phyloP scores from a whole-genome alignment of 352 stramenopile species.

The Sclerospora graminicola region DNA sequence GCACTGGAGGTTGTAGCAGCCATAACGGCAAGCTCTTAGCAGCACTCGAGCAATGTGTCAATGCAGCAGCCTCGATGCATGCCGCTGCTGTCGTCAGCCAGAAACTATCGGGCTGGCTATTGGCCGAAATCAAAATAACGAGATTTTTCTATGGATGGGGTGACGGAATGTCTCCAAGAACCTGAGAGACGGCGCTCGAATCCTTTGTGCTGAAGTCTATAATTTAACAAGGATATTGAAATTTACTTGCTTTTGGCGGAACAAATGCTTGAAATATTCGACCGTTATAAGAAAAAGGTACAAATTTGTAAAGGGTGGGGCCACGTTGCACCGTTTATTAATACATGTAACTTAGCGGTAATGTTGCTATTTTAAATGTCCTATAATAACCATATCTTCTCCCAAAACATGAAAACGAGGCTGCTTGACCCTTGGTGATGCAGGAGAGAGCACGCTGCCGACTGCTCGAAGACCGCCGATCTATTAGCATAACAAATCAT shows the following conservation, averaged over 20 bases:
- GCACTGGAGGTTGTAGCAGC: constrained; percentile 2
- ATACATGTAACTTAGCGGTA: not conserved
- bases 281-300: too few relatives aligned
- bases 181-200: not conserved
- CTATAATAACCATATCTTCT: constrained; percentile 40
- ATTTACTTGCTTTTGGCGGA: too few relatives aligned
- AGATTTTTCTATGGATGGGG: not conserved
- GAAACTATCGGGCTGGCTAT: constrained; percentile 10
- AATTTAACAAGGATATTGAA: too few relatives aligned
- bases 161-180: not conserved
- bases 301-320: too few relatives aligned
- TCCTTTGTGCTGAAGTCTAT: not conserved
- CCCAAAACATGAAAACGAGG: constrained; percentile 27
- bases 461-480: constrained; percentile 54
- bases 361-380: constrained; percentile 12
- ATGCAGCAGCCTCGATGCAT: constrained; percentile 13
- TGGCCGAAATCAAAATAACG: constrained; percentile 7
- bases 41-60: constrained; percentile 8
- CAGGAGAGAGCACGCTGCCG: constrained; percentile 11
- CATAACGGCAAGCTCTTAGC: constrained; percentile 7
- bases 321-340: too few relatives aligned
- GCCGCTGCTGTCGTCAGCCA: constrained; percentile 12
- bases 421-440: constrained; percentile 14
- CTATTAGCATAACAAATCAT: constrained; percentile 12
- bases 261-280: too few relatives aligned